phyloP scores from a whole-genome alignment of 257 asterid genomes.

The Anisodus tanguticus region DNA sequence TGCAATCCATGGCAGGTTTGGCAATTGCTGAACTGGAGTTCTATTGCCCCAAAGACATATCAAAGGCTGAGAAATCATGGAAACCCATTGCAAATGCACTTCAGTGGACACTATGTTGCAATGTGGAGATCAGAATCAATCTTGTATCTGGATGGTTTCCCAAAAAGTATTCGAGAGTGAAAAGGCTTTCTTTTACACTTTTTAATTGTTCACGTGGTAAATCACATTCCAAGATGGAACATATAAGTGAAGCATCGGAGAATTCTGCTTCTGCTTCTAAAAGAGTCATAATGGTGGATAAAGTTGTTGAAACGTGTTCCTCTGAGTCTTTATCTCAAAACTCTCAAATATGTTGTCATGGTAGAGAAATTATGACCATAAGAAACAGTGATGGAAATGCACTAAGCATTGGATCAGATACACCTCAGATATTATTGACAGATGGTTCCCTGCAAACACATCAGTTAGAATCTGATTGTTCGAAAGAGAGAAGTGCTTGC shows the following conservation, averaged over 20 bases:
- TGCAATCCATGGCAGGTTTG: slow-evolving; percentile 48
- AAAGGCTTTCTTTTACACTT: slow-evolving; percentile 53
- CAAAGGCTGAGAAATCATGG: slow-evolving; percentile 87
- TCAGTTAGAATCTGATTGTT: slow-evolving; percentile 36
- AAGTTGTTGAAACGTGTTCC: slow-evolving; percentile 55
- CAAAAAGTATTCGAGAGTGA: slow-evolving; percentile 40
- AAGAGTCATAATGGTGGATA: slow-evolving; percentile 49
- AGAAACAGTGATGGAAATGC: slow-evolving; percentile 69
- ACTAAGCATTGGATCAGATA: slow-evolving; percentile 45
- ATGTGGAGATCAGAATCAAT: slow-evolving; percentile 75
- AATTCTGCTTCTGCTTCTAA: slow-evolving; percentile 47
- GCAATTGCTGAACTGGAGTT: slow-evolving; percentile 83
- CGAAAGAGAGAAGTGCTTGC: slow-evolving; percentile 34
- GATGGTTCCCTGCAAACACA: slow-evolving; percentile 29
- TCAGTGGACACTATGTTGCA: slow-evolving; percentile 66
- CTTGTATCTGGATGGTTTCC: slow-evolving; percentile 37
- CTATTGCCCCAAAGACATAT: slow-evolving; percentile 59
- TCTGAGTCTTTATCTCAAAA: slow-evolving; percentile 63
- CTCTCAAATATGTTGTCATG: slow-evolving; percentile 58
- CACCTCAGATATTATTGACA: slow-evolving; percentile 37
- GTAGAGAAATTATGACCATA: slow-evolving; percentile 51
- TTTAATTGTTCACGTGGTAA: slow-evolving; percentile 70
- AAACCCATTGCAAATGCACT: slow-evolving; percentile 79
- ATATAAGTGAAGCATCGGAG: slow-evolving; percentile 51
- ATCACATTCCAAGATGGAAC: slow-evolving; percentile 52